A percentile compares a stretch with the other conserved stretches of the same genome.
These are phyloP conservation scores for Solanum chiquidenum DNA, from an alignment of 257 asterid genomes.

Conservation along the genomic window DNA sequence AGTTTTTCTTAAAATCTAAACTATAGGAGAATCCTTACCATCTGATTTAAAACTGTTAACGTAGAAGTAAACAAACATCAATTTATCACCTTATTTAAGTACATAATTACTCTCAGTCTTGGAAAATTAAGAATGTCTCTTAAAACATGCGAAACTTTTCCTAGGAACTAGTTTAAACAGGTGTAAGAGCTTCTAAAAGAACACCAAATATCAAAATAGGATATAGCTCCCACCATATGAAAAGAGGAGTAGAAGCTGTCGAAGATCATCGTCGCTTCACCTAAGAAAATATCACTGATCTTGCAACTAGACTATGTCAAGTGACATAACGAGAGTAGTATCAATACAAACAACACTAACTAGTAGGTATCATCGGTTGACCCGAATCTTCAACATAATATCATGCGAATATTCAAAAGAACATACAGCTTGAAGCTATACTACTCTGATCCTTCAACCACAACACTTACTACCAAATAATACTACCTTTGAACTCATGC, in stretches of 20 bases:
- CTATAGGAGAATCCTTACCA: background rate
- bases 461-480: background rate
- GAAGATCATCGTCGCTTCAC: background rate
- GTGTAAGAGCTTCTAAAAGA: background rate
- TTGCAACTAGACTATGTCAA: background rate
- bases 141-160: background rate
- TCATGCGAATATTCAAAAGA: background rate
- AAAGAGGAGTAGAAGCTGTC: background rate
- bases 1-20: no score
- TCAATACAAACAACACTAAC: background rate
- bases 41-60: background rate
- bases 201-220: background rate
- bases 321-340: background rate
- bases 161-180: background rate
- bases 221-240: background rate
- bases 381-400: background rate
- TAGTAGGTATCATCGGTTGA: background rate
- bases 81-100: background rate
- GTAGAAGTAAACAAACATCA: background rate
- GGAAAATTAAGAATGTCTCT: background rate
- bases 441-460: background rate
- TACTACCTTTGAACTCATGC: background rate
- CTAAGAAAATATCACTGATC: background rate
- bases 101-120: background rate
- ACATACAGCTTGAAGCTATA: background rate